These are phyloP conservation scores for Boeremia lycopersici DNA, from an alignment of 2,329 filamentous ascomycete genomes.

Conservation along the genomic window DNA sequence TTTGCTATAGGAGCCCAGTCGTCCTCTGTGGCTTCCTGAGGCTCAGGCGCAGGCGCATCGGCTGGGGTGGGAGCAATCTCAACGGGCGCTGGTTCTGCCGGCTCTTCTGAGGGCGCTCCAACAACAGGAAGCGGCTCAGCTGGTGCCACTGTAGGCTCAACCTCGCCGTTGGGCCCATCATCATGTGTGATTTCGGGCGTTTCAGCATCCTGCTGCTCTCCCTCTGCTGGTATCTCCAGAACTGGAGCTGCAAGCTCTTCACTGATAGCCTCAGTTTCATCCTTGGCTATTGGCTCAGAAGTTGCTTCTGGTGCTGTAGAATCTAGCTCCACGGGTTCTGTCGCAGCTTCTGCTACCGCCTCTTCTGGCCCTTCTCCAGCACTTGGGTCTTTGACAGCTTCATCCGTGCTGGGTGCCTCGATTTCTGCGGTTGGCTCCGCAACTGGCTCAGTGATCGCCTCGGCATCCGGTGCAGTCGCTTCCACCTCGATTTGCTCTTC, in stretches of 20 bases:
- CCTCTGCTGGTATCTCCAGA: conserved; percentile 1
- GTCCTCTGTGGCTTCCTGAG: background rate
- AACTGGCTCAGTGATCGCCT: conserved; percentile 4
- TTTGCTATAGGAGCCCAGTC: conserved; percentile 6
- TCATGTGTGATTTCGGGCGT: background rate
- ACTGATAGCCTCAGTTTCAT: conserved; percentile 3
- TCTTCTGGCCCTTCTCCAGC: background rate
- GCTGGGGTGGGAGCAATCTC: background rate
- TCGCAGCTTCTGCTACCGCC: background rate
- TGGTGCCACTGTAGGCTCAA: background rate
- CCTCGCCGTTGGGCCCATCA: background rate
- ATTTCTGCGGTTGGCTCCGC: background rate
- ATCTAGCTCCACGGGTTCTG: conserved; percentile 1
- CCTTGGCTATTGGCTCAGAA: conserved; percentile 2
- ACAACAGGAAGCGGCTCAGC: background rate
- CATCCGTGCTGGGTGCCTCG: background rate
- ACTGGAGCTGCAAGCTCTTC: background rate
- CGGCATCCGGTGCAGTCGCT: conserved; percentile 11
- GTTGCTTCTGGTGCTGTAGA: background rate
- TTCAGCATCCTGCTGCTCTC: background rate
- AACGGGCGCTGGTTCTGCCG: background rate
- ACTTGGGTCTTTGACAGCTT: background rate
- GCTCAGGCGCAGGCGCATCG: background rate
- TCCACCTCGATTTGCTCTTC: conserved; percentile 12
- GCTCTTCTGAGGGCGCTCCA: background rate